phyloP scores from a whole-genome alignment of 495 filamentous ascomycete species.

The Neurospora discreta region DNA sequence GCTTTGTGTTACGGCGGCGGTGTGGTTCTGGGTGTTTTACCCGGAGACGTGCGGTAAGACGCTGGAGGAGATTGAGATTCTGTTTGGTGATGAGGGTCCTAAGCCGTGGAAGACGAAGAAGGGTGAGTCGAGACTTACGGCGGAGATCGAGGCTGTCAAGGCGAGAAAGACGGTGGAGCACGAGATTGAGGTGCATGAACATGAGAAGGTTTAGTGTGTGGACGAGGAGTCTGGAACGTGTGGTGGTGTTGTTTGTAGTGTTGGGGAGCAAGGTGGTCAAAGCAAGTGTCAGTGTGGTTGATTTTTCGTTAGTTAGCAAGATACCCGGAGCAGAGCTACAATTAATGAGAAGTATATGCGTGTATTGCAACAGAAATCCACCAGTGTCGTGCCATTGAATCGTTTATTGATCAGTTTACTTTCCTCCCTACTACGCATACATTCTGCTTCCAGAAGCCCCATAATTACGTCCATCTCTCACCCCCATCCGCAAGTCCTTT shows the following conservation, averaged over 20 bases:
- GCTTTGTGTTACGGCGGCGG: constrained; percentile 50
- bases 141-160: constrained; percentile 31
- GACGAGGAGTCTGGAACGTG: neutral
- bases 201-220: neutral
- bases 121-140: constrained; percentile 34
- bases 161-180: constrained; percentile 9
- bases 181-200: constrained; percentile 3
- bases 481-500: too few species aligned
- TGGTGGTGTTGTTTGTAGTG: neutral
- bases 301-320: neutral
- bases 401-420: too few species aligned
- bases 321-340: neutral
- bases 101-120: constrained; percentile 50
- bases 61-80: constrained; percentile 56
- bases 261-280: neutral
- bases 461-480: too few species aligned
- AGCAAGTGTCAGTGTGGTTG: neutral
- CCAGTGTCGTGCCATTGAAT: too few species aligned
- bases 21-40: constrained; percentile 57
- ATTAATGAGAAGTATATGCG: neutral
- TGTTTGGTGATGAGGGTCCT: constrained; percentile 47
- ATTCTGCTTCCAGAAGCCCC: too few species aligned
- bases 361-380: neutral
- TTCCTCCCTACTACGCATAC: too few species aligned
- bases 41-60: constrained; percentile 62